Conservation (phyloP, 257 asterid species). For the Echites panduratus region DNA sequence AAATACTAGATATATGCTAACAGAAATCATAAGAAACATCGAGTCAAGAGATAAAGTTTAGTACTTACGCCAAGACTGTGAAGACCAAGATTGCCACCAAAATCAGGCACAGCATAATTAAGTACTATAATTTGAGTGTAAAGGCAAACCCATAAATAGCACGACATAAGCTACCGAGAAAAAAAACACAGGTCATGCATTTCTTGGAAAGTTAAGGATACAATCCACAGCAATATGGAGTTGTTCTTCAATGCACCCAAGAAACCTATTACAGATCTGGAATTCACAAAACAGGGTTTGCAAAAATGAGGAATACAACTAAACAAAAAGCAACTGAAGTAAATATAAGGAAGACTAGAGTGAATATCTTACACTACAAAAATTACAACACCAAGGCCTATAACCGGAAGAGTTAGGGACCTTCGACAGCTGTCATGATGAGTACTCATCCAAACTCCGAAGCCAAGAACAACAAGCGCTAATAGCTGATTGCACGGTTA, state of each 20-base stretch:
- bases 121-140: constrained; percentile 50
- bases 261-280: constrained; percentile 77
- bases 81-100: constrained; percentile 85
- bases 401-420: constrained; percentile 73
- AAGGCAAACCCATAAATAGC: constrained; percentile 35
- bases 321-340: background rate
- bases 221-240: constrained; percentile 81
- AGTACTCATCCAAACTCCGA: constrained; percentile 85
- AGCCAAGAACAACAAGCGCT: constrained; percentile 66
- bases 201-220: constrained; percentile 41
- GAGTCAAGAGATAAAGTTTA: background rate
- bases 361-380: constrained; percentile 52
- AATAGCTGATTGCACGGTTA: constrained; percentile 39
- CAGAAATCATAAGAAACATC: background rate
- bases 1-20: background rate
- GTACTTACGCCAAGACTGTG: constrained; percentile 91
- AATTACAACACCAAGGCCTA: constrained; percentile 75
- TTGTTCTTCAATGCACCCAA: constrained; percentile 81
- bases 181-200: constrained; percentile 1
- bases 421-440: constrained; percentile 78
- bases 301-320: constrained; percentile 1
- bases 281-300: constrained; percentile 8
- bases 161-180: constrained; percentile 7
- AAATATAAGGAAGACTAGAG: background rate
- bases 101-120: constrained; percentile 65